These are phyloP conservation scores for Fusarium goolgardi DNA, from an alignment of 2,329 filamentous ascomycete species.

Conservation along the genomic window DNA sequence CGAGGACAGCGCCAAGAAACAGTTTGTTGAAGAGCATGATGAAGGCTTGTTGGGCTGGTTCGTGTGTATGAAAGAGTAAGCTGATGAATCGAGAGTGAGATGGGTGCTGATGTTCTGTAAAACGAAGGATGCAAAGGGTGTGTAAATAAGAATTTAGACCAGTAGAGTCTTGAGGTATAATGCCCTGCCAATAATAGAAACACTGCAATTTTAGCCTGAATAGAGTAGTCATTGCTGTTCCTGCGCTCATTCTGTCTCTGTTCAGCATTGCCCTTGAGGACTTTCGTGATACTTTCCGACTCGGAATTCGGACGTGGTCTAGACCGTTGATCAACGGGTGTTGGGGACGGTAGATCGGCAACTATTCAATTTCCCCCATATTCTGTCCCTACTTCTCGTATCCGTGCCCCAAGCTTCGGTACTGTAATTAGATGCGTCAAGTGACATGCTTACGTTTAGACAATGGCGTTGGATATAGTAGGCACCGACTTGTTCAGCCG, in stretches of 20 bases:
- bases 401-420: neutral
- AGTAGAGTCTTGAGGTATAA: too few species aligned
- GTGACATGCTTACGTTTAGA: neutral
- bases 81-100: neutral
- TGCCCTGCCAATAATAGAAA: neutral
- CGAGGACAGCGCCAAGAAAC: constrained; percentile 16
- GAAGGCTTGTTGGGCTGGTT: neutral
- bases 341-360: constrained; percentile 2
- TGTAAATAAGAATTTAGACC: neutral
- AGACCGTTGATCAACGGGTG: neutral
- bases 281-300: constrained; percentile 1
- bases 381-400: neutral
- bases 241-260: too few species aligned
- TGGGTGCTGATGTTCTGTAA: neutral
- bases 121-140: neutral
- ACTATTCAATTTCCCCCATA: neutral
- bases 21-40: constrained; percentile 29
- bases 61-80: neutral
- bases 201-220: neutral
- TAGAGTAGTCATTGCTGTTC: neutral
- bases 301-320: constrained; percentile 4
- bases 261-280: neutral
- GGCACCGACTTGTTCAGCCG: too few species aligned
- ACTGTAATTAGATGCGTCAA: neutral
- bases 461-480: neutral